A percentile compares a stretch with the other conserved stretches of the same genome.
phyloP scores from a whole-genome alignment of 2,329 filamentous ascomycete species.

The Stachybotrys chlorohalonatus region DNA sequence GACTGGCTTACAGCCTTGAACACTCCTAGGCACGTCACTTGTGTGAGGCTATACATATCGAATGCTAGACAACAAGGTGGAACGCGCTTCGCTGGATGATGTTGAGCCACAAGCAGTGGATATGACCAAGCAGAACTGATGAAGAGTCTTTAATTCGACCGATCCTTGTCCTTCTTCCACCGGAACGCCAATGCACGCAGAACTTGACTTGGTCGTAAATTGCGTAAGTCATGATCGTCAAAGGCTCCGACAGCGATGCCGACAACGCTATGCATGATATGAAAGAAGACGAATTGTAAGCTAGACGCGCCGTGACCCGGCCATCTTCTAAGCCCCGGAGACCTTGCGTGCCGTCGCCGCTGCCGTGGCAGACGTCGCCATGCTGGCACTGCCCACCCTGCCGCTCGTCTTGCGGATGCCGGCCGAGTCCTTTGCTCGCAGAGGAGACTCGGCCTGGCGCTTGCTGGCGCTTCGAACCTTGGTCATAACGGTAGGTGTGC shows the following conservation, averaged over 20 bases:
- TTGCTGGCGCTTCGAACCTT: slow-evolving; percentile 57
- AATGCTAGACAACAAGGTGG: neutral
- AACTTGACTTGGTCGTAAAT: slow-evolving; percentile 31
- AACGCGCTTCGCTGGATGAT: neutral
- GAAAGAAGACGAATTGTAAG: slow-evolving; percentile 7
- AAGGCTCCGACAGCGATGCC: slow-evolving; percentile 5
- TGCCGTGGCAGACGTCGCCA: slow-evolving; percentile 29
- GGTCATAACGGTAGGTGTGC: slow-evolving; percentile 46
- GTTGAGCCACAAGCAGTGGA: neutral
- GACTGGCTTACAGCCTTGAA: neutral
- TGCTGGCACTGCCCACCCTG: slow-evolving; percentile 50
- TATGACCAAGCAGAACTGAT: neutral
- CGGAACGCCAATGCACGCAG: slow-evolving; percentile 35
- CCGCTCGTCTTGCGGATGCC: slow-evolving; percentile 59
- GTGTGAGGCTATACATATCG: neutral
- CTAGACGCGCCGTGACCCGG: slow-evolving; percentile 10
- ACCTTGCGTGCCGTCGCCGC: slow-evolving; percentile 43
- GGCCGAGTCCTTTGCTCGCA: slow-evolving; percentile 40
- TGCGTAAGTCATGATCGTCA: slow-evolving; percentile 33
- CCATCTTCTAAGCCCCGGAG: slow-evolving; percentile 30
- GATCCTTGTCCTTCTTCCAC: neutral
- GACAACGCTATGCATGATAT: neutral
- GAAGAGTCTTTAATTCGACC: slow-evolving; percentile 8
- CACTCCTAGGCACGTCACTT: neutral
- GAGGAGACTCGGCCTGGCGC: slow-evolving; percentile 39